Evolutionary conservation across 2,329 filamentous ascomycete species (phyloP).

Genomic region (Alternaria postmessia): DNA sequence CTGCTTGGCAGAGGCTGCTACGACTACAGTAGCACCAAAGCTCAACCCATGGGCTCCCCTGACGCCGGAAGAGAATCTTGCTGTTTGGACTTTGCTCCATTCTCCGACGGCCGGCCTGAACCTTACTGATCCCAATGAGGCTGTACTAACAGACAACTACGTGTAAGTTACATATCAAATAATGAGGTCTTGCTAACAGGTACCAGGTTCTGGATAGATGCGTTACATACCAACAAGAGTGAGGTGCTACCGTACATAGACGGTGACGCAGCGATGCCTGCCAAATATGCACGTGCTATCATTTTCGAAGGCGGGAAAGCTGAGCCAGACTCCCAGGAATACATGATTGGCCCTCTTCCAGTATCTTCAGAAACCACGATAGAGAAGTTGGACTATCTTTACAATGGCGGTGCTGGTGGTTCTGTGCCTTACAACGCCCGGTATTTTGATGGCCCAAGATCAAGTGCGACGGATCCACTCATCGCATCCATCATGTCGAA

Average conservation of each 20-base stretch:
- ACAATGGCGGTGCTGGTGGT: constrained; percentile 49
- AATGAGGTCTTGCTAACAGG: neutral
- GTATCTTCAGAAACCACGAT: constrained; percentile 44
- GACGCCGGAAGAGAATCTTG: constrained; percentile 46
- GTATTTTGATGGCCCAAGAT: constrained; percentile 33
- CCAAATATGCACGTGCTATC: constrained; percentile 58
- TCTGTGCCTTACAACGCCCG: constrained; percentile 38
- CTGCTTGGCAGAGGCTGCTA: constrained; percentile 25
- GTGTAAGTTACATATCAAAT: constrained; percentile 30
- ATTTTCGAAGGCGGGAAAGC: constrained; percentile 56
- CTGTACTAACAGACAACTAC: constrained; percentile 56
- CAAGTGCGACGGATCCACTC: constrained; percentile 46
- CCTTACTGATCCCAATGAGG: constrained; percentile 52
- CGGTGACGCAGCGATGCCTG: constrained; percentile 44
- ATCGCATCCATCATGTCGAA: constrained; percentile 54
- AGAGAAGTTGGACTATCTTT: constrained; percentile 38
- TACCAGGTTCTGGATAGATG: constrained; percentile 56
- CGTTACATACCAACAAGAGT: constrained; percentile 60
- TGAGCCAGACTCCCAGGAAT: constrained; percentile 58
- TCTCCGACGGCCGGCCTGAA: constrained; percentile 55
- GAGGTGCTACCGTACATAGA: constrained; percentile 57
- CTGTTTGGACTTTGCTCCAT: constrained; percentile 53
- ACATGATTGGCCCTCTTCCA: constrained; percentile 58
- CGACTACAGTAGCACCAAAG: constrained; percentile 45
- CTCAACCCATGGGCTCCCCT: constrained; percentile 56